phyloP scores from a whole-genome alignment of 148 eudicot genomes.

The Diospyros lotus region DNA sequence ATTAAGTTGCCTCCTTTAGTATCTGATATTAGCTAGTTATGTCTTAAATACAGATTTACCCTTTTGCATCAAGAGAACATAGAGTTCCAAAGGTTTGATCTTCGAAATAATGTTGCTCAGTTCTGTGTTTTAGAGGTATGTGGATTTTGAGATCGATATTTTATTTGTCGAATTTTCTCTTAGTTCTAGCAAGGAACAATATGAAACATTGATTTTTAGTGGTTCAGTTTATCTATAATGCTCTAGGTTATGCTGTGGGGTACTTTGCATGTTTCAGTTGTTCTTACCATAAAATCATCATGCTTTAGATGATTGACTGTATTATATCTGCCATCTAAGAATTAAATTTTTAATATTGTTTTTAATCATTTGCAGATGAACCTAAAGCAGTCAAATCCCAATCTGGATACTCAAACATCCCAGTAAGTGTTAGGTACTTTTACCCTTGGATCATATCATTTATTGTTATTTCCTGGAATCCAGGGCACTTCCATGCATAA shows the following conservation, averaged over 20 bases:
- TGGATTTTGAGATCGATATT: background rate
- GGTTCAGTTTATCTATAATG: background rate
- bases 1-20: background rate
- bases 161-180: slow-evolving; percentile 4
- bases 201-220: background rate
- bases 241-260: background rate
- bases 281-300: background rate
- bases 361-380: slow-evolving; percentile 28
- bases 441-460: background rate
- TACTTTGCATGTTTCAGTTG: background rate
- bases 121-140: slow-evolving; percentile 84
- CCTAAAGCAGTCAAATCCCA: slow-evolving; percentile 19
- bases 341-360: too few relatives aligned
- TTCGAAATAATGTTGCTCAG: slow-evolving; percentile 86
- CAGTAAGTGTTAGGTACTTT: slow-evolving; percentile 30
- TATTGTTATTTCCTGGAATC: background rate
- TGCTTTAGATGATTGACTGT: too few relatives aligned
- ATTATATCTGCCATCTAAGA: too few relatives aligned
- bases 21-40: background rate
- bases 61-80: slow-evolving; percentile 72
- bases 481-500: background rate
- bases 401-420: slow-evolving; percentile 19
- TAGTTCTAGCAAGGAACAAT: background rate
- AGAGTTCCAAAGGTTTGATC: slow-evolving; percentile 63
- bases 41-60: slow-evolving; percentile 43